Evolutionary conservation across 129 eudicot species (phyloP).

Genomic region (Chrysanthemum seticuspe): DNA sequence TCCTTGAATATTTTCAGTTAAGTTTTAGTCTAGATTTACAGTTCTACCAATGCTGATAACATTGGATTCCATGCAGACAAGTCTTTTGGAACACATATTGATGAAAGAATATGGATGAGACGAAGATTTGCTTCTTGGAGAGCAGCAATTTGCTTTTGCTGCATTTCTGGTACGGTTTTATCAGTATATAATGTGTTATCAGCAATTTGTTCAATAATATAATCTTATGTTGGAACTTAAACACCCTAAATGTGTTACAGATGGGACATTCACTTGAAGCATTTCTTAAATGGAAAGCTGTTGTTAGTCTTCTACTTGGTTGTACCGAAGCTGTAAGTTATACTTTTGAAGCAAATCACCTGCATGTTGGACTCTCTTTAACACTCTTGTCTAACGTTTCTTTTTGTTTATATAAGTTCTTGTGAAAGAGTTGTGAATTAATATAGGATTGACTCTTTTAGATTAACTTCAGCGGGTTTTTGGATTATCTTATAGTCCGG

Average conservation of each 20-base stretch:
- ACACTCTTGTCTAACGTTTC: no score
- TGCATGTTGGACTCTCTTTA: no score
- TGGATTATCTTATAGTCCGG: no score
- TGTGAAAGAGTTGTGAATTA: no score
- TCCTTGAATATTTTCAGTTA: neutral
- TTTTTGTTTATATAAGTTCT: no score
- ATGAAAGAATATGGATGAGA: conserved; percentile 66
- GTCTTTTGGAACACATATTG: conserved; percentile 65
- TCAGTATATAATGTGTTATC: conserved; percentile 1
- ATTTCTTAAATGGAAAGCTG: conserved; percentile 83
- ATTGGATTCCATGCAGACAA: conserved; percentile 44
- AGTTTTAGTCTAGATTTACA: neutral
- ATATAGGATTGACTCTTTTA: no score
- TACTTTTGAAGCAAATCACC: no score
- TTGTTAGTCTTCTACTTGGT: conserved; percentile 71
- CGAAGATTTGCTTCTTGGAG: conserved; percentile 80
- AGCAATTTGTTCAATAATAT: neutral
- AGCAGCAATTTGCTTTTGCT: conserved; percentile 86
- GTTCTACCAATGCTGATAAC: neutral
- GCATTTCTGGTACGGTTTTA: conserved; percentile 69
- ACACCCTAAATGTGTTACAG: conserved; percentile 40
- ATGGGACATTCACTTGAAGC: conserved; percentile 97
- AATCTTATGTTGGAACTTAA: neutral
- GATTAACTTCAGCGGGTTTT: no score
- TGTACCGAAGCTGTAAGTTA: no score